Base-by-base conservation (phyloP, 2,329 filamentous ascomycete species). In the Colletotrichum acutatum region DNA sequence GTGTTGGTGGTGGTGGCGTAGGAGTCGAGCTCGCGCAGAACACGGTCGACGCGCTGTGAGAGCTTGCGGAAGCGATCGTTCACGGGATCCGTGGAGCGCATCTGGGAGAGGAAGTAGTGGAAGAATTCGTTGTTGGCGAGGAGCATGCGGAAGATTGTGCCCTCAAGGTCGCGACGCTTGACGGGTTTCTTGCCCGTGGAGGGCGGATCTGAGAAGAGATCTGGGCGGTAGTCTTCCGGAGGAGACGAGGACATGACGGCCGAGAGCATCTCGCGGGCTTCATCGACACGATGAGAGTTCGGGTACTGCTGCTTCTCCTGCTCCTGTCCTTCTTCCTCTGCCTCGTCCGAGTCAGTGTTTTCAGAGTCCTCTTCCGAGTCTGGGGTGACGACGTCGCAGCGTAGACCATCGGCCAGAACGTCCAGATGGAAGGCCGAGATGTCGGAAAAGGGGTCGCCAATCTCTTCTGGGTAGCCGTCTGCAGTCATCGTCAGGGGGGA, bases 41-140 rank as follows among this genome's bases (percentile, higher is more conserved):
- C 85, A 12, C 82, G 83, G 58, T 84, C 82, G 12, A 86, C 83
- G 9, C 87, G 85, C 73, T 86, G 85, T 53, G 84, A 82, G 22
- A 89, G 84, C 59, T 83, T 84, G 61, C 84, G 83, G 71, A 89
- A 89, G 4, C 82, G 82, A 73, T 88, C 85, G 53, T 83, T 84
- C 42, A 86, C 80, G 28, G 81, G 80, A 69, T 87, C 86, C 59
- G 81, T 79, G 2, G 87, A 82, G n/a, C 81, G 80, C 66, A 86
- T 83, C 9, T 84, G 80, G 19, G 84, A 83, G 58, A 85, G 82
- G 71, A 90, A 87, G 80, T 88, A 86, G 64, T 86, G 81, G 77
- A 90, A 88, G 79, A 90, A 86, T 53, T 86, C 84, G 77, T 88
- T 83, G 76, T 89, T 89, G 74, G 85, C 83, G 26, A 90, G 80